These are phyloP conservation scores for Fusarium siculi DNA, from an alignment of 2,329 filamentous ascomycete species.

Conservation along the genomic window DNA sequence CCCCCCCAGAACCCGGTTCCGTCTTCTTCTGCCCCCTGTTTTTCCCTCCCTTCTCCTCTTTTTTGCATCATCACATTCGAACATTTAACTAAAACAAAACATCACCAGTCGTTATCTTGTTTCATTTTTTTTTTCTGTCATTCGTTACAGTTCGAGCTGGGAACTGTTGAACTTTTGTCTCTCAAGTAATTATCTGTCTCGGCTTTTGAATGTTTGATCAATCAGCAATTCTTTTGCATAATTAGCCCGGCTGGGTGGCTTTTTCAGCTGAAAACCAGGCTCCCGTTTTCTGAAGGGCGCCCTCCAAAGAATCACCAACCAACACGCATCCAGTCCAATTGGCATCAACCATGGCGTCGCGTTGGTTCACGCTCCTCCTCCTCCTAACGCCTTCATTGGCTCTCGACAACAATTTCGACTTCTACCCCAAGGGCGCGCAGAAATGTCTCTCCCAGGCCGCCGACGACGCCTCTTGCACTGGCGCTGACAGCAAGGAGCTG, in stretches of 20 bases:
- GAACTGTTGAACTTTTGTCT: neutral
- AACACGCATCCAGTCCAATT: neutral
- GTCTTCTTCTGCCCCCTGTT: neutral
- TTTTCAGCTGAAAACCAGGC: conserved; percentile 24
- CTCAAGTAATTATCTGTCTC: neutral
- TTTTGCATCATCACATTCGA: neutral
- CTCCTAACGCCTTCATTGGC: conserved; percentile 37
- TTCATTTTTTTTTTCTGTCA: neutral
- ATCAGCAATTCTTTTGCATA: conserved; percentile 1
- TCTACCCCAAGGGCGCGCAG: conserved; percentile 49
- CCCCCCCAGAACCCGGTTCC: neutral
- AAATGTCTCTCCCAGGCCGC: conserved; percentile 57
- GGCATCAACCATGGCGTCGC: conserved; percentile 41
- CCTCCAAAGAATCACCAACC: neutral
- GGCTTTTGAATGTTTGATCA: conserved; percentile 7
- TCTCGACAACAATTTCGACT: conserved; percentile 48
- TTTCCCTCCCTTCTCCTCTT: neutral
- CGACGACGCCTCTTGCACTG: conserved; percentile 53
- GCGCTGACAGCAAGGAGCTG: conserved; percentile 51
- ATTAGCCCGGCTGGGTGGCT: conserved; percentile 20
- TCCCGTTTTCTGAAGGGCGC: neutral
- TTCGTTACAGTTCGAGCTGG: conserved; percentile 16
- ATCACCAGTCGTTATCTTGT: neutral
- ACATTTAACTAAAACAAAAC: neutral
- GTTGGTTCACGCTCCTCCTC: conserved; percentile 47